These are phyloP conservation scores for Vinca minor DNA, from an alignment of 257 asterid species.

Conservation along the genomic window DNA sequence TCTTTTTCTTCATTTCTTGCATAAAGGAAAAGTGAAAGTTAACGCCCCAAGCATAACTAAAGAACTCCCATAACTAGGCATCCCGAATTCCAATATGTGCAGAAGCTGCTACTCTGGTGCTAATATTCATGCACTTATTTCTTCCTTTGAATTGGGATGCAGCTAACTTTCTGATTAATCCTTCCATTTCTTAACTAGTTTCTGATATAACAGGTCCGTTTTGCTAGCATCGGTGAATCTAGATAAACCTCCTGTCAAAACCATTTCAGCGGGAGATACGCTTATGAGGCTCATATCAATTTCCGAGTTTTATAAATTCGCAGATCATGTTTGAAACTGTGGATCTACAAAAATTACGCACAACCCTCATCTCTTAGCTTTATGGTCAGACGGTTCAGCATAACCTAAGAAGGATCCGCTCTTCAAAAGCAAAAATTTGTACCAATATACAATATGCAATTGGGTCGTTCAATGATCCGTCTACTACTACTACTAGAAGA, in stretches of 20 bases:
- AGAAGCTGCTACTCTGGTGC: not conserved
- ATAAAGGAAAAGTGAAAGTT: not conserved
- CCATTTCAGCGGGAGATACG: not conserved
- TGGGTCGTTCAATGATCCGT: not conserved
- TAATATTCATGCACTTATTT: not conserved
- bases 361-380: not conserved
- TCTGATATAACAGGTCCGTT: not conserved
- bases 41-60: not conserved
- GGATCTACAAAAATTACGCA: not conserved
- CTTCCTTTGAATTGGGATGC: too few species aligned
- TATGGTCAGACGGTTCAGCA: too few species aligned
- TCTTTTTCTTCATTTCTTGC: not conserved
- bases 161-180: too few species aligned
- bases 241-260: not conserved
- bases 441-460: not conserved
- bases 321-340: not conserved
- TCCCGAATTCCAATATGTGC: not conserved
- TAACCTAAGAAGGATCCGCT: too few species aligned
- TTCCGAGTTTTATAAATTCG: not conserved
- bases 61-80: too few species aligned
- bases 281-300: not conserved
- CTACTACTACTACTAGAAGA: too few species aligned
- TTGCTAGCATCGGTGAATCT: not conserved
- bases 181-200: too few species aligned
- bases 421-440: too few species aligned